Base-by-base conservation (phyloP, 2,329 filamentous ascomycete species). In the Neophaeococcomyces mojaviensis region DNA sequence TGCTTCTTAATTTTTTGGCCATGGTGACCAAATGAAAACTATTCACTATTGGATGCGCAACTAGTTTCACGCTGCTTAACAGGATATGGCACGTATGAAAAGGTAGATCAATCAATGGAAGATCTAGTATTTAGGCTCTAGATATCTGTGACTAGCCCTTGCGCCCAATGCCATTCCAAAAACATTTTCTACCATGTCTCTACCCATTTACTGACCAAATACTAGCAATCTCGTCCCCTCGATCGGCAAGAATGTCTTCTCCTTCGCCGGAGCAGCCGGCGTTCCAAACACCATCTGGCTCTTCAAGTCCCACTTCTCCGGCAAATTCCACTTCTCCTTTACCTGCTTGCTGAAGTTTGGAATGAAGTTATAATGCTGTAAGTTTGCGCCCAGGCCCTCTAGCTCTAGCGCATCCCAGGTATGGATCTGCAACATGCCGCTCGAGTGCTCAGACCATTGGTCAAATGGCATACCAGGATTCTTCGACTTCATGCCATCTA, bases 351-450 rank as follows among this genome's bases (percentile, higher is more conserved):
- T 84, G 57, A 94, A 79, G 48, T 95, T 67, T 16, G 88, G 88
- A 3, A 44, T 7, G 16, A 26, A 44, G 77, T 88, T 92, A 75
- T 94, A 94, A 72, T 95, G 88, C 75, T 95, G 88, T 44, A 95
- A 76, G 74, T 89, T 94, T 63, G 83, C 85, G 55, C 88, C 88
- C 47, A 94, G 78, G 24, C 88, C 88, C 64, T 92, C 87, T 50
- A 82, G 75, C 69, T 89, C 85, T 47, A 95, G 79, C 3, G 82
- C 85, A 15, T 82, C 82, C 88, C 88, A 95, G 56, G 88, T 66
- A 54, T 79, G 72, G 68, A 78, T 48, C 38, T 57, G 55, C 16
- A 86, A 78, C 80, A 95, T 95, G 65, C 77, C 89, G 63, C 76
- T 77, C 52, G 82, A 81, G 69, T 95, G 87, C 53, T 77, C 71